These are phyloP conservation scores for Mortierella sp. DNA, from an alignment of 371 early-diverging fungal genomes.

Conservation along the genomic window DNA sequence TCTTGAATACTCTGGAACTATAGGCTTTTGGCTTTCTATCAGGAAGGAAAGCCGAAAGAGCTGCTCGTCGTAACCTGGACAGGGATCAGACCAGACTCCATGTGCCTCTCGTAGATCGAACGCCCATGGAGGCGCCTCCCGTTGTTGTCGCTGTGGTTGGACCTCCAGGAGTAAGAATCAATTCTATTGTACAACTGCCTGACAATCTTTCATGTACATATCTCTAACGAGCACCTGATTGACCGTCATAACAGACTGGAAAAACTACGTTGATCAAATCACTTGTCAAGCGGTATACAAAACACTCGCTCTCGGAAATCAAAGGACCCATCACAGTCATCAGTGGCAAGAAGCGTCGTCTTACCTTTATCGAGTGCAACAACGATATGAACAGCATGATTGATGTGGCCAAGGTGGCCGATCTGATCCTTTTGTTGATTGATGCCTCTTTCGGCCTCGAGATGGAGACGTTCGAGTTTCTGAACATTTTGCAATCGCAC, in stretches of 20 bases:
- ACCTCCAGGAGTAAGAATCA: conserved; percentile 83
- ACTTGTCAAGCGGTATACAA: conserved; percentile 94
- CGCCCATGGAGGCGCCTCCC: conserved; percentile 92
- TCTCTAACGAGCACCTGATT: neutral
- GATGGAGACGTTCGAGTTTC: conserved; percentile 99
- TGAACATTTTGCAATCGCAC: conserved; percentile 96
- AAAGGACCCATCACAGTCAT: conserved; percentile 98
- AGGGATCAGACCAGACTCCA: conserved; percentile 92
- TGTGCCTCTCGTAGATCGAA: conserved; percentile 95
- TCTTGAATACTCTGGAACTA: too few relatives aligned
- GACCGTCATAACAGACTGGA: conserved; percentile 70
- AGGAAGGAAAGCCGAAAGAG: conserved; percentile 79
- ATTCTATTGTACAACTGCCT: neutral
- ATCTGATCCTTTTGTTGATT: conserved; percentile 95
- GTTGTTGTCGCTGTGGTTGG: conserved; percentile 96
- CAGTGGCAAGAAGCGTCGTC: conserved; percentile 91
- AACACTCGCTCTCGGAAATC: conserved; percentile 90
- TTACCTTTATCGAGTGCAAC: conserved; percentile 96
- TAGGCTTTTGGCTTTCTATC: conserved; percentile 89
- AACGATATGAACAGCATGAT: conserved; percentile 98
- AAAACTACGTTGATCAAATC: conserved; percentile 96
- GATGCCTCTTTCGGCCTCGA: conserved; percentile 98
- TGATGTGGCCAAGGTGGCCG: conserved; percentile 97
- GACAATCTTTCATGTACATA: neutral
- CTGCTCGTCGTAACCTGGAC: conserved; percentile 87